Evolutionary conservation across 768 basidiomycete genomes (phyloP), one percentile per base, ranked within the genome.

Genomic region (Suillus brevipes): DNA sequence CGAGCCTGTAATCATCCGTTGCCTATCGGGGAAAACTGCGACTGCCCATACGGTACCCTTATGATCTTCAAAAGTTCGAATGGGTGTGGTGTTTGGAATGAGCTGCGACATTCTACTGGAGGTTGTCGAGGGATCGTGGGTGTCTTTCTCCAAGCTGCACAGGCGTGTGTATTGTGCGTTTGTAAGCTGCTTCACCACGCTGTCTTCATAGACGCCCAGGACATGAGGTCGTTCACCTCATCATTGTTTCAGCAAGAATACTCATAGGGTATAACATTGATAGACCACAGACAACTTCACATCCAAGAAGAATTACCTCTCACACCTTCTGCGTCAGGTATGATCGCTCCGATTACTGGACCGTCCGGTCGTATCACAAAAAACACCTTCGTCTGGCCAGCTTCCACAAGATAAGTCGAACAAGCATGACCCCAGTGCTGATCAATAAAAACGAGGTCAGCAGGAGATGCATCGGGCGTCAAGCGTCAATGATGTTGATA

Each of bases 371-470:
- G 84, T n/a, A 84, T 52, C 10, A 67, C 63, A 34, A 81, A 31
- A 31, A 3, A 71, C 5, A 75, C 74, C n/a, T 78, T 66, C 4
- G 68, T 68, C 52, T 76, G 77, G 7, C 72, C 73, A 20, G 74
- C 72, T 28, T 63, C 65, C 20, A 75, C 70, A 53, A 71, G 71
- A 69, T 83, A 83, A 1, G 75, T 72, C 2, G 67, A 67, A 65
- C 78, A 74, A 0, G 81, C 80, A 61, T 78, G 73, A 10, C 78
- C 78, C 1, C n/a, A n/a, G n/a, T 68, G 67, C 13, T 64, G 62
- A 65, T 81, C 79, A 36, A 76, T 74, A 13, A 82, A 60, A 14
- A 78, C 72, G 28, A 70, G 72, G 63, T 76, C 74, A 1, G 74
- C 74, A 28, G n/a, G 23, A 28, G 43, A 40, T 61, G 25, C 52